Evolutionary conservation across 768 basidiomycete species (phyloP).

Genomic region (Trametes elegans): DNA sequence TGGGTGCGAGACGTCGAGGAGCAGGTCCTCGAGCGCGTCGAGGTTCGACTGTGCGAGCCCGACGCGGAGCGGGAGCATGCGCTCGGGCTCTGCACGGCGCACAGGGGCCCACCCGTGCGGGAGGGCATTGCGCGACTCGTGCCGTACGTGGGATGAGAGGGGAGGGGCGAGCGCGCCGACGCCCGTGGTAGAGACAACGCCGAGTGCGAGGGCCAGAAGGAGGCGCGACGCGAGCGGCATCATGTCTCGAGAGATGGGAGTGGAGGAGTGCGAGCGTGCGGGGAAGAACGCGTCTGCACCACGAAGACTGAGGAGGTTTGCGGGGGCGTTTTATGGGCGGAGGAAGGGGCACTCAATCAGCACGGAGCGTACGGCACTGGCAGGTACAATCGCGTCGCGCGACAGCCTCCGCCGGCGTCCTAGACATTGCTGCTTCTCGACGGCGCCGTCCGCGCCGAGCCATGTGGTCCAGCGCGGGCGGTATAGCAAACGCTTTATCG

Average conservation of each 20-base stretch:
- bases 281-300: neutral
- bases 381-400: neutral
- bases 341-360: neutral
- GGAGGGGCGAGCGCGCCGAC: neutral
- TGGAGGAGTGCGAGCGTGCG: neutral
- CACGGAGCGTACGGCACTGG: neutral
- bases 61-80: slow-evolving; percentile 45
- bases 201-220: slow-evolving; percentile 10
- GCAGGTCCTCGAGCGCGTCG: slow-evolving; percentile 42
- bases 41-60: slow-evolving; percentile 48
- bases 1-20: slow-evolving; percentile 50
- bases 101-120: slow-evolving; percentile 39
- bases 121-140: slow-evolving; percentile 7
- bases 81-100: slow-evolving; percentile 36
- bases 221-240: slow-evolving; percentile 9
- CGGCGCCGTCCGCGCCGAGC: neutral
- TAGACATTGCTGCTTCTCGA: slow-evolving; percentile 2
- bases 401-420: neutral
- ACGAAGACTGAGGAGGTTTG: neutral
- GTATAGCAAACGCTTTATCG: neutral
- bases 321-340: neutral
- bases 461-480: neutral
- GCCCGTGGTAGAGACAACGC: neutral
- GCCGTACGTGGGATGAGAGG: slow-evolving; percentile 5
- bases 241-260: too few species aligned